Evolutionary conservation across 139 green algal species (phyloP), one percentile per base, ranked within the genome.

Genomic region (Pleodorina starrii): DNA sequence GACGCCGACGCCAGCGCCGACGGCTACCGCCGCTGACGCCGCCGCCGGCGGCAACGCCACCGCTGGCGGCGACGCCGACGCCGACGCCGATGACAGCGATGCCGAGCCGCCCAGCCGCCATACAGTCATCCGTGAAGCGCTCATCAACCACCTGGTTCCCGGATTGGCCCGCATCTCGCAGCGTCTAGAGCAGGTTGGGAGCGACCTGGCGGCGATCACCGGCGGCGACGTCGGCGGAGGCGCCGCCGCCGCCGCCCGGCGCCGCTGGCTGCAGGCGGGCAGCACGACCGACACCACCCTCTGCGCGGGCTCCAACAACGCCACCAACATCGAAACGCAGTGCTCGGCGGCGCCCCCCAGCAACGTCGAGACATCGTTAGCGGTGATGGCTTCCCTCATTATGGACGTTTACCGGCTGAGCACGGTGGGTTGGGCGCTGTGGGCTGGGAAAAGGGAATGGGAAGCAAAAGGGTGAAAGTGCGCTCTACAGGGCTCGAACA

Each of bases 251-350:
- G 63, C 42, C 14, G 38, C 16, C 40, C 17, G 40, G 16, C 42
- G 42, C 42, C 40, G 59, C 16, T 40, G 38, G 38, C 79, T 75
- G 76, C 76, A 50, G 54, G 50, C 63, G 36, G 71, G 43, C 12
- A 48, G 29, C 48, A 19, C 35, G 16, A 69, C 21, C 50, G 17
- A 11, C 40, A 46, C 50, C 44, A 21, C 44, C 32, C 40, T 23
- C 9, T 88, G 82, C 82, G 17, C 66, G n/a, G 59, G 42, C 40
- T 5, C 44, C n/a, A 80, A 63, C 82, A 88, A 88, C 82, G 43
- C 63, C 66, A 79, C 32, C 63, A 69, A 48, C 68, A 2, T 35
- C 17, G 43, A 11, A 9, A 83, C 25, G 27, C 14, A 57, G 11
- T 89, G 84, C 35, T 2, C 38, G 25, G 48, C 84, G 50, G 25